Conservation (phyloP, 2,329 filamentous ascomycete species). For the Fusarium sp. region DNA sequence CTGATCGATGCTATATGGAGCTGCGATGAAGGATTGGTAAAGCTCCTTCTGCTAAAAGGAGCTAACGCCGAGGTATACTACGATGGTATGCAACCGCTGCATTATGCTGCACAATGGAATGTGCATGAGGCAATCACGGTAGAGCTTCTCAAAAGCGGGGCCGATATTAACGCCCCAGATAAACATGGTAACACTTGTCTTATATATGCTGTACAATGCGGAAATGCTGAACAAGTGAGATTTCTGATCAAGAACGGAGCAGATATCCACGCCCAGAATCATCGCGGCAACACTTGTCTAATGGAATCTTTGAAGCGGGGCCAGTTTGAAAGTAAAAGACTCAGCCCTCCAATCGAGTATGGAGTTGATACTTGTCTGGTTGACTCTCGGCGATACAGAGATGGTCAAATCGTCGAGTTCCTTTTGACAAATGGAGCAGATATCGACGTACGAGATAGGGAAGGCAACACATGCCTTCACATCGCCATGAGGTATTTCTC, state of each 20-base stretch:
- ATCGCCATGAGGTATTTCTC: accelerated
- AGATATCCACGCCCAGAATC: too few relatives aligned
- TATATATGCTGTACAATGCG: accelerated
- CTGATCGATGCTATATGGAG: accelerated
- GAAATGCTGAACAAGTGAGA: too few relatives aligned
- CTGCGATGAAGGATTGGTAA: accelerated
- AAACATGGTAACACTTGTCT: accelerated
- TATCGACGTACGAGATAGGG: accelerated
- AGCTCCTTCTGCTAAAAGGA: not conserved
- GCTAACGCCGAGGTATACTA: accelerated
- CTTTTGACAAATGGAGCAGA: not conserved
- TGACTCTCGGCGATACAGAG: too few relatives aligned
- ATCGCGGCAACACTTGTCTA: too few relatives aligned
- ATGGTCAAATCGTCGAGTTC: too few relatives aligned
- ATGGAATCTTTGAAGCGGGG: too few relatives aligned
- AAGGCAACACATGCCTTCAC: accelerated
- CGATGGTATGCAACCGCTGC: accelerated
- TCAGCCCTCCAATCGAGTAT: too few relatives aligned
- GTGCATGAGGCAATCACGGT: accelerated
- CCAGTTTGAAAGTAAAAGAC: too few relatives aligned
- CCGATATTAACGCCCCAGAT: not conserved
- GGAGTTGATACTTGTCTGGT: too few relatives aligned
- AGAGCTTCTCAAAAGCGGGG: not conserved
- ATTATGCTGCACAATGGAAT: accelerated
- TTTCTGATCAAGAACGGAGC: not conserved